Evolutionary conservation across 2,329 filamentous ascomycete genomes (phyloP), one percentile per base, ranked within the genome.

Genomic region (Colletotrichum aenigma): DNA sequence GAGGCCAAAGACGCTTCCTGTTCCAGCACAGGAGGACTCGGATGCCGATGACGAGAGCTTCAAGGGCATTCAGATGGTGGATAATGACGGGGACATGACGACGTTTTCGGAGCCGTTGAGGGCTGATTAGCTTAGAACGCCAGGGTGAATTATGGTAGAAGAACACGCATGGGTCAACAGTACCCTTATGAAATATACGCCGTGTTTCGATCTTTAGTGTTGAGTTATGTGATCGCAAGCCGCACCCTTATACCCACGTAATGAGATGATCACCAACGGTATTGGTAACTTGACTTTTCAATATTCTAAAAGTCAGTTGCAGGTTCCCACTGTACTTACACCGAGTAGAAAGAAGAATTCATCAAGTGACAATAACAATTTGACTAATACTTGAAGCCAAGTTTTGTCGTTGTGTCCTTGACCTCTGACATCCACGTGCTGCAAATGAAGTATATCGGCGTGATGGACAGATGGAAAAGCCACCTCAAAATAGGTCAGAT

Each of bases 41-140:
- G 71, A 75, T 18, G 55, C 48, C 7, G 84, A 85, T 9, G 83
- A 86, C 12, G 85, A 83, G 18, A 83, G 83, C 38, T 84, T 83
- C 62, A 78, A 77, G 3, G 81, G 79, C 6, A 87, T 87, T 38
- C 79, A 76, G 28, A 85, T 87, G 86, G 80, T 84, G 26, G 81
- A 83, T 56, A 81, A 87, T 48, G 84, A 26, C 21, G 68, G 48
- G 10, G 62, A 62, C 34, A 71, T 75, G 66, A 75, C 61, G 38
- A 66, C 13, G 10, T 71, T 43, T 38, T 71, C 66, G 18, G 71
- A 67, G 38, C 66, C 71, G 18, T n/a, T 75, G 36, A 70, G 66
- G 61, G 66, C 32, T 16, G 65, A 61, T 28, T 34, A 75, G 24
- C 36, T 30, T 30, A 30, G 55, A 28, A 30, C 6, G 55, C 21